These are phyloP conservation scores for Favolaschia claudopus DNA, from an alignment of 768 basidiomycete species.

Conservation along the genomic window DNA sequence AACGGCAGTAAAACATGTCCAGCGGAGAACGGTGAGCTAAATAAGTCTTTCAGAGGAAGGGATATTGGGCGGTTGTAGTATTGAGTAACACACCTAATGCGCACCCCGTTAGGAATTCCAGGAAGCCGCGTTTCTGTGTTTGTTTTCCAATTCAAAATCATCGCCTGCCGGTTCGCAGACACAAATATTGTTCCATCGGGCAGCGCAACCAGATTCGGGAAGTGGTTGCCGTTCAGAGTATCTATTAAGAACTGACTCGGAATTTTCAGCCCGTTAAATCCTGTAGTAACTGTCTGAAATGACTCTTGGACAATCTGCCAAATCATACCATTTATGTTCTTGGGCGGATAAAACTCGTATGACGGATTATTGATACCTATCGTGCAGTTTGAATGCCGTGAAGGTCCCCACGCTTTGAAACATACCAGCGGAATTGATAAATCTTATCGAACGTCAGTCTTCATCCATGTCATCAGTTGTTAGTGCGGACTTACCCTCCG, in stretches of 20 bases:
- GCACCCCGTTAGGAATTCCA: slow-evolving; percentile 53
- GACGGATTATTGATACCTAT: slow-evolving; percentile 69
- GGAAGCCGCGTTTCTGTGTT: slow-evolving; percentile 49
- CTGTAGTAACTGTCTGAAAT: slow-evolving; percentile 4
- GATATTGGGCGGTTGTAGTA: background rate
- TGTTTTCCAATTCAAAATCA: slow-evolving; percentile 49
- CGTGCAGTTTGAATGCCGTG: background rate
- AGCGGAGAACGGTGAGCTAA: slow-evolving; percentile 46
- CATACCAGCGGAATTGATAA: slow-evolving; percentile 55
- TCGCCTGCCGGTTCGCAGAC: slow-evolving; percentile 49
- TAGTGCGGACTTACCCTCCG: slow-evolving; percentile 29
- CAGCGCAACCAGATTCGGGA: slow-evolving; percentile 40
- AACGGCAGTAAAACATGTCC: slow-evolving; percentile 47
- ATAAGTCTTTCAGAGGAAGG: background rate
- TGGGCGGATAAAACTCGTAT: slow-evolving; percentile 49
- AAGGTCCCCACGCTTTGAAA: background rate
- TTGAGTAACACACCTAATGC: slow-evolving; percentile 37
- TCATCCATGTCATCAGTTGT: background rate
- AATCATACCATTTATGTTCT: slow-evolving; percentile 44
- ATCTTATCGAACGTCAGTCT: slow-evolving; percentile 42
- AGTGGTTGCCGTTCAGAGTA: slow-evolving; percentile 25
- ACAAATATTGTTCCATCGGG: slow-evolving; percentile 52
- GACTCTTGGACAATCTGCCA: slow-evolving; percentile 14
- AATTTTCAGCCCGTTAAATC: slow-evolving; percentile 31
- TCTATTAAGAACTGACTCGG: slow-evolving; percentile 16